Base-by-base conservation (phyloP, 495 filamentous ascomycete genomes). In the Aspergillus affinis region DNA sequence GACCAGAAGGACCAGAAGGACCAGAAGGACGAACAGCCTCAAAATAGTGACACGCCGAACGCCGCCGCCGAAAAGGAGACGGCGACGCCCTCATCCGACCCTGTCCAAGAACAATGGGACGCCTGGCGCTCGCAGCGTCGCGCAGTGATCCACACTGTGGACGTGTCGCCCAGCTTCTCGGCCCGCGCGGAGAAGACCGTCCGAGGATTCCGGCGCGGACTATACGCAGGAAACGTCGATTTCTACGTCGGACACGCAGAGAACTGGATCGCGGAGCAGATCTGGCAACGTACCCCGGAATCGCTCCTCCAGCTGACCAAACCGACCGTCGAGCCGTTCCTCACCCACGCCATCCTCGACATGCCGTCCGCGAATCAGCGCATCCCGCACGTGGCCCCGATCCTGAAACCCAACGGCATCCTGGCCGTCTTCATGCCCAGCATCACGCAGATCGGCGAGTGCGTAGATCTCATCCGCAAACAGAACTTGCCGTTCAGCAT, bases 381-480 rank as follows among this genome's bases (percentile, higher is more conserved):
- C 61, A 75, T 93, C n/a, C 75, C 73, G 1, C 78, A 81, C 55
- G 78, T 89, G 26, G 72, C 78, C 0, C 70, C 80, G 13, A 79
- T 84, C n/a, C 67, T 93, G 57, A 77, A 78, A 21, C 72, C 77
- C 0, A 79, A 89, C 69, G 90, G 88, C 1, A 65, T 81, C 4
- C 71, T 93, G 2, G 74, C 85, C 23, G 83, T 90, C 18, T 93
- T 90, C 68, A 85, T 83, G 70, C 90, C 90, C 3, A 90, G 84
- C 61, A 84, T 93, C 58, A 91, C 88, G 6, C 90, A 93, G 72
- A 89, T 93, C 58, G 81, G 77, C 41, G 76, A 82, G 1, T 85
- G 83, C 53, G 70, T 91, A 46, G 73, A 81, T 53, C 51, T 73
- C 15, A 81, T 88, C 32, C 82, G 76, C 47, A 62, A 74, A 12